Percentiles rank a stretch among this genome's conserved stretches.
These are phyloP conservation scores for Lachnellula willkommii DNA, from an alignment of 2,329 filamentous ascomycete species.

Conservation along the genomic window DNA sequence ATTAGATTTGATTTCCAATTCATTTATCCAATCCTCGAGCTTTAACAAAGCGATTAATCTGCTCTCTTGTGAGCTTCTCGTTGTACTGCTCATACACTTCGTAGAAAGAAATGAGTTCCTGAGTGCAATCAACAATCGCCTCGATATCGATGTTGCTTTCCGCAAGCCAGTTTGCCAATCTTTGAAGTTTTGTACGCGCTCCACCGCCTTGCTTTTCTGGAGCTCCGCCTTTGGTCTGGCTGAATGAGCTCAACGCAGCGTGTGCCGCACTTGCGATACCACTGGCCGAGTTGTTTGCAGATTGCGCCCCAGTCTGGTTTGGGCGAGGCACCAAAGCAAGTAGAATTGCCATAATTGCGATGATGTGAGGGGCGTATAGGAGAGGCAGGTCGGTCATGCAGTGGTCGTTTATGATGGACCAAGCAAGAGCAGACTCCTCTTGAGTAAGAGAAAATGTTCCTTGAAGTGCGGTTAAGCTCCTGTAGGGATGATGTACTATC, in stretches of 20 bases:
- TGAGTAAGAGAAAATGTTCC: slow-evolving; percentile 52
- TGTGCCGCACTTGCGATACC: slow-evolving; percentile 32
- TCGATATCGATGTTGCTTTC: slow-evolving; percentile 66
- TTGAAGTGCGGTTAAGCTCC: slow-evolving; percentile 59
- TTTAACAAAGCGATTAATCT: slow-evolving; percentile 34
- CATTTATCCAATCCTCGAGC: slow-evolving; percentile 32
- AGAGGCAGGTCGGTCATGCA: slow-evolving; percentile 67
- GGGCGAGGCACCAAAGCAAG: slow-evolving; percentile 63
- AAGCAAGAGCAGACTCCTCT: slow-evolving; percentile 61
- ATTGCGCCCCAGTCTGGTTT: slow-evolving; percentile 41
- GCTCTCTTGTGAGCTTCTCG: slow-evolving; percentile 33
- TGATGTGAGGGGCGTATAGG: slow-evolving; percentile 62
- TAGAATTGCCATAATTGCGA: slow-evolving; percentile 65
- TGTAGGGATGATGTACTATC: slow-evolving; percentile 70
- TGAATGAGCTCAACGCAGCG: slow-evolving; percentile 28
- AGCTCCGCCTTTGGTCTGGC: slow-evolving; percentile 20
- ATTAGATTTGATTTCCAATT: slow-evolving; percentile 2
- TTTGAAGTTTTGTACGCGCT: slow-evolving; percentile 37
- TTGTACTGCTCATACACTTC: slow-evolving; percentile 42
- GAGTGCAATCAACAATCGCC: slow-evolving; percentile 63
- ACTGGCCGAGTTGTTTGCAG: slow-evolving; percentile 35
- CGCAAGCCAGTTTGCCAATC: slow-evolving; percentile 61
- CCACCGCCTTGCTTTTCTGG: slow-evolving; percentile 19
- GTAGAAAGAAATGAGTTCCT: slow-evolving; percentile 68
- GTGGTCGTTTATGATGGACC: slow-evolving; percentile 69